These are phyloP conservation scores for Zymoseptoria crescenta DNA, from an alignment of 2,329 filamentous ascomycete species.

Conservation along the genomic window DNA sequence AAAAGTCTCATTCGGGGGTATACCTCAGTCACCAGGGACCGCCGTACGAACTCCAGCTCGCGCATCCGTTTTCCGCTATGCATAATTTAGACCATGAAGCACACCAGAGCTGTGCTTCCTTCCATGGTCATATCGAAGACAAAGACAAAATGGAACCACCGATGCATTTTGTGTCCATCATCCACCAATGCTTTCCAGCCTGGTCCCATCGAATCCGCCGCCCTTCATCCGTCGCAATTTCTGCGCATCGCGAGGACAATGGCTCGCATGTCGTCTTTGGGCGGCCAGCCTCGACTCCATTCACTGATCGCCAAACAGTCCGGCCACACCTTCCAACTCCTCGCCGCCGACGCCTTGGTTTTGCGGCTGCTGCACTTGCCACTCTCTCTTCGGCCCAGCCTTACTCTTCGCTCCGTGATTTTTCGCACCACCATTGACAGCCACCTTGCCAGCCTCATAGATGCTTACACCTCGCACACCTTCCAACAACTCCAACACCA, in stretches of 20 bases:
- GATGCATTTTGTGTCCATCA: neutral
- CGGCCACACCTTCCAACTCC: constrained; percentile 38
- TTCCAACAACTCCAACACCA: constrained; percentile 77
- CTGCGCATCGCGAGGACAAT: no score
- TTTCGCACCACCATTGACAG: constrained; percentile 14
- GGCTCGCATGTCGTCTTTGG: no score
- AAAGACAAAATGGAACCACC: neutral
- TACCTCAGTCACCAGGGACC: neutral
- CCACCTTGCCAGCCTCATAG: constrained; percentile 82
- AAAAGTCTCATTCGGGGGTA: neutral
- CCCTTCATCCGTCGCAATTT: neutral
- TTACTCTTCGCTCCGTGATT: constrained; percentile 7
- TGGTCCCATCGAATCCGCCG: neutral
- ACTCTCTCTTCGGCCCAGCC: constrained; percentile 24
- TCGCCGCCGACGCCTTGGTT: constrained; percentile 31
- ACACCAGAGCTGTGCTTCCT: neutral
- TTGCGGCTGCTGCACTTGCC: constrained; percentile 11
- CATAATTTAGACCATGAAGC: neutral
- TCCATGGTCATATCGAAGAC: neutral
- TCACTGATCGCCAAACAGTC: constrained; percentile 34
- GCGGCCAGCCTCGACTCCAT: no score
- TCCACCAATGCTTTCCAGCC: neutral
- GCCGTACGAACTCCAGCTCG: neutral
- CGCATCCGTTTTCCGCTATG: neutral
- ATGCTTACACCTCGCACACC: constrained; percentile 85